phyloP scores from a whole-genome alignment of 2,329 filamentous ascomycete species.

The Aureobasidium leucospermi region DNA sequence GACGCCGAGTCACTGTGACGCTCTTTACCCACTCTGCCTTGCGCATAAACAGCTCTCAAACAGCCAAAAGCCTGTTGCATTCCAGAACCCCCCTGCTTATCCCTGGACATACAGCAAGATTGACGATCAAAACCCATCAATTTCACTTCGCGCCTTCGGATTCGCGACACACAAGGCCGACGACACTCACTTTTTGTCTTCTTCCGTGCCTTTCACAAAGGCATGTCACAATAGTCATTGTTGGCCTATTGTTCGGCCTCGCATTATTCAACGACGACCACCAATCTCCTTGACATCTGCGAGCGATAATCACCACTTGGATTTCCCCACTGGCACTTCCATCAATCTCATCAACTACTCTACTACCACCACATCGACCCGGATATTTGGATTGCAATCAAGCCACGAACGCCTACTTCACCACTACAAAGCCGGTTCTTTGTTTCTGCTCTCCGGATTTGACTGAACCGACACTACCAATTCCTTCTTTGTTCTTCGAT shows the following conservation, averaged over 20 bases:
- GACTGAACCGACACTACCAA: slow-evolving; percentile 3
- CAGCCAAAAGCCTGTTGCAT: not conserved
- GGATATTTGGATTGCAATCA: not conserved
- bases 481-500: slow-evolving; percentile 9
- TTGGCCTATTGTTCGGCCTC: slow-evolving; percentile 10
- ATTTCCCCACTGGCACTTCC: not conserved
- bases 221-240: slow-evolving; percentile 12
- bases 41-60: not conserved
- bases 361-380: not conserved
- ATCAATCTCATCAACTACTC: not conserved
- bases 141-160: not conserved
- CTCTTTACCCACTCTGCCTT: not conserved
- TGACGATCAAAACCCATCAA: not conserved
- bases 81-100: slow-evolving; percentile 6
- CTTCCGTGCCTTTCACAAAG: not conserved
- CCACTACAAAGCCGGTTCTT: slow-evolving; percentile 15
- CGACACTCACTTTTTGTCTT: slow-evolving; percentile 1
- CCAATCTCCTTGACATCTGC: slow-evolving; percentile 10
- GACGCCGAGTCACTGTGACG: not conserved
- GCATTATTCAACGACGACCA: not conserved
- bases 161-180: not conserved
- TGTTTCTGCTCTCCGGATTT: slow-evolving; percentile 16
- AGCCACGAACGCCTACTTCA: slow-evolving; percentile 4
- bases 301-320: slow-evolving; percentile 1
- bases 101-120: slow-evolving; percentile 8